Conservation (phyloP, 148 eudicot species). For the Amaranthus hypochondriacus region DNA sequence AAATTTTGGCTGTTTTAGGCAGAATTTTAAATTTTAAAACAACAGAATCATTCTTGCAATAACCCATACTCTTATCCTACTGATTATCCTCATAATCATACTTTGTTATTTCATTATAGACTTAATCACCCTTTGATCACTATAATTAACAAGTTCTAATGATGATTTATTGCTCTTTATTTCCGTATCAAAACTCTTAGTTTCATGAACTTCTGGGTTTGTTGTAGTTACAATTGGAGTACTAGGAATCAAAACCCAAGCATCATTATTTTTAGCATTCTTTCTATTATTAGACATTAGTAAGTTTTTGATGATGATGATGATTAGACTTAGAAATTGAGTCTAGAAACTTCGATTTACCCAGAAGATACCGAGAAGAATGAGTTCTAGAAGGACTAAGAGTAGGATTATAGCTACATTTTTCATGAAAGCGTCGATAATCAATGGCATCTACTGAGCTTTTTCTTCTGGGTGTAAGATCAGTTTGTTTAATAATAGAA, state of each 20-base stretch:
- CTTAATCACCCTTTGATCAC: slow-evolving; percentile 19
- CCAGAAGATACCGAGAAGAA: slow-evolving; percentile 59
- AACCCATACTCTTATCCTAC: slow-evolving; percentile 19
- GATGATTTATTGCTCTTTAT: slow-evolving; percentile 8
- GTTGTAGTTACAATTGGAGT: slow-evolving; percentile 12
- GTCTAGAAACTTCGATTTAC: slow-evolving; percentile 19
- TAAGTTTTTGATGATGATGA: not conserved
- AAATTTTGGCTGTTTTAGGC: too few relatives aligned
- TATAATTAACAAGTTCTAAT: not conserved
- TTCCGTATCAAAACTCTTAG: slow-evolving; percentile 17
- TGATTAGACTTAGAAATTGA: not conserved
- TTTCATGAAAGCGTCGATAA: slow-evolving; percentile 15
- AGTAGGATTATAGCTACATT: not conserved
- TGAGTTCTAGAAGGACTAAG: slow-evolving; percentile 1
- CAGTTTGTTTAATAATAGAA: slow-evolving; percentile 11
- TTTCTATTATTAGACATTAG: not conserved
- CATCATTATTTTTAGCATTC: not conserved
- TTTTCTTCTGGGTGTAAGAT: slow-evolving; percentile 29
- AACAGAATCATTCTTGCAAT: slow-evolving; percentile 25
- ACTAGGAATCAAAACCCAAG: slow-evolving; percentile 23
- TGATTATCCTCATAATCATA: not conserved
- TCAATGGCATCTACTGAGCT: slow-evolving; percentile 56
- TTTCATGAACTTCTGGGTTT: slow-evolving; percentile 1
- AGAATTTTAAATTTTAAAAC: slow-evolving; percentile 6
- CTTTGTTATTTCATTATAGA: not conserved